Conservation (phyloP, 1,139 yeast species). For the Schwanniomyces etchellsii region DNA sequence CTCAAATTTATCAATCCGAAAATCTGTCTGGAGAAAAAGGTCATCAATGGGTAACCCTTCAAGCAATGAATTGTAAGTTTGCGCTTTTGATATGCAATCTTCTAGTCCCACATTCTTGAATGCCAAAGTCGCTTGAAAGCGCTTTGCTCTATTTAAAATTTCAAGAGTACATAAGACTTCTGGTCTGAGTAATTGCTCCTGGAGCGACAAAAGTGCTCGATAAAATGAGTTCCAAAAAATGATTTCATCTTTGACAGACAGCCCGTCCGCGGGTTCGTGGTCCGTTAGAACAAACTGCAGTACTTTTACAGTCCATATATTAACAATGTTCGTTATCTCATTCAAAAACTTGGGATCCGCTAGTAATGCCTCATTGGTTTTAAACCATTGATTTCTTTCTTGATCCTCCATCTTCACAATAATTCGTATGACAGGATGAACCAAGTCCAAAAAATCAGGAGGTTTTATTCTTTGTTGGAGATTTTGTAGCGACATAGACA, state of each 20-base stretch:
- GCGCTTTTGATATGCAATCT: conserved; percentile 49
- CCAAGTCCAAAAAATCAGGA: conserved; percentile 52
- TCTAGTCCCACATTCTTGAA: conserved; percentile 69
- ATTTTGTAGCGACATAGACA: conserved; percentile 63
- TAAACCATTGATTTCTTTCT: conserved; percentile 13
- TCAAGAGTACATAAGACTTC: conserved; percentile 58
- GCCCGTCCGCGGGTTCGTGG: conserved; percentile 51
- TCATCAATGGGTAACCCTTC: conserved; percentile 69
- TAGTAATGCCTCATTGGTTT: conserved; percentile 19
- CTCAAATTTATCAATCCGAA: conserved; percentile 33
- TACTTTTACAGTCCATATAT: conserved; percentile 66
- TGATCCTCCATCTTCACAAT: conserved; percentile 17
- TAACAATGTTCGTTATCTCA: conserved; percentile 59
- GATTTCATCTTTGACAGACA: conserved; percentile 60
- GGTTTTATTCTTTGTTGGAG: conserved; percentile 63
- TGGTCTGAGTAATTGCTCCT: conserved; percentile 51
- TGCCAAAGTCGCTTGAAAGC: conserved; percentile 74
- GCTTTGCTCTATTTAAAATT: conserved; percentile 61
- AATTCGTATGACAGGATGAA: conserved; percentile 49
- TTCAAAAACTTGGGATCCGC: conserved; percentile 57
- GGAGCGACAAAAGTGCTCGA: conserved; percentile 49
- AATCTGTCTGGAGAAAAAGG: conserved; percentile 39
- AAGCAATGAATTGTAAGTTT: conserved; percentile 55
- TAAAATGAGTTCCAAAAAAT: conserved; percentile 80
- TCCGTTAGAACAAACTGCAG: conserved; percentile 51